phyloP scores from a whole-genome alignment of 495 filamentous ascomycete genomes.

The Neurospora sp. region DNA sequence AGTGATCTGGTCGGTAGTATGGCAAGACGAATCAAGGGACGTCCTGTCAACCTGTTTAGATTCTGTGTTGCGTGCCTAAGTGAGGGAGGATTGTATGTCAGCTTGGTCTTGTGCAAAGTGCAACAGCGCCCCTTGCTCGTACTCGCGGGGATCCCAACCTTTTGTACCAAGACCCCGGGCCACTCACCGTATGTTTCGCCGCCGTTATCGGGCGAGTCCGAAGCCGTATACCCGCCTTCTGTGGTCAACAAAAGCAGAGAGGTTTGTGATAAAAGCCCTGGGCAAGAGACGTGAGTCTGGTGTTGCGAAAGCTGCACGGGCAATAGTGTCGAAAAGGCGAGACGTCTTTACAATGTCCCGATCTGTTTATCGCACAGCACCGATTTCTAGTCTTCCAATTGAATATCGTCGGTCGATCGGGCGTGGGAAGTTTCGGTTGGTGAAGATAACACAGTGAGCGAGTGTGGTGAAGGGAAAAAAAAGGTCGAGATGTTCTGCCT shows the following conservation, averaged over 20 bases:
- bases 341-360: not conserved
- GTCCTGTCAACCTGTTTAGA: not conserved
- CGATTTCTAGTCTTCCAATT: not conserved
- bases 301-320: not conserved
- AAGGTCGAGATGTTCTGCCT: not conserved
- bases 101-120: not conserved
- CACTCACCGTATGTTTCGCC: not conserved
- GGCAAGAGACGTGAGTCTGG: not conserved
- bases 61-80: not conserved
- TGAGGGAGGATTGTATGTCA: not conserved
- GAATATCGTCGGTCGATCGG: not conserved
- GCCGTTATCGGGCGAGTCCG: not conserved
- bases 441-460: not conserved
- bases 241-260: not conserved
- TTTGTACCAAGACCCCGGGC: not conserved
- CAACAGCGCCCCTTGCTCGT: not conserved
- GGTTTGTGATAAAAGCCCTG: not conserved
- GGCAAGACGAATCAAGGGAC: not conserved
- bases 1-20: not conserved
- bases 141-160: not conserved
- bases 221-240: not conserved
- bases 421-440: not conserved
- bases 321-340: not conserved
- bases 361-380: not conserved
- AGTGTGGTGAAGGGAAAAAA: not conserved